Percentiles rank a stretch among this genome's conserved stretches.
These are phyloP conservation scores for Bruguiera sexangula DNA, from an alignment of 345 rosid species.

Conservation along the genomic window DNA sequence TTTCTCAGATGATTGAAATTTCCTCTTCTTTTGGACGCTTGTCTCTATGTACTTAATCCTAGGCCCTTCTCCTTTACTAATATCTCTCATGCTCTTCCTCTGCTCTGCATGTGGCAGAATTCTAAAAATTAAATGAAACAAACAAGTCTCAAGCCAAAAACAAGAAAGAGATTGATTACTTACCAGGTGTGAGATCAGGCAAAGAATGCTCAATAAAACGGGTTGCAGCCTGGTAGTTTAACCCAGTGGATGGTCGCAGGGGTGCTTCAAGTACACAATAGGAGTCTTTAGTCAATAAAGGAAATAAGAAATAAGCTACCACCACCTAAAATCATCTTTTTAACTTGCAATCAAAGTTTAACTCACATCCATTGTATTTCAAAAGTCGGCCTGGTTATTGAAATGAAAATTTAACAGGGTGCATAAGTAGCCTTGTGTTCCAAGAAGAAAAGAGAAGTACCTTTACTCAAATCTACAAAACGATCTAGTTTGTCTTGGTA, in stretches of 20 bases:
- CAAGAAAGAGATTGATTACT: constrained; percentile 17
- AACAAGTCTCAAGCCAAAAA: neutral
- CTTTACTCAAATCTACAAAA: constrained; percentile 59
- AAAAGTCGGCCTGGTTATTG: neutral
- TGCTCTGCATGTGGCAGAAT: constrained; percentile 49
- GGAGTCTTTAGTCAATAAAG: constrained; percentile 11
- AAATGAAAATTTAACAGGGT: neutral
- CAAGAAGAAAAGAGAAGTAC: constrained; percentile 32
- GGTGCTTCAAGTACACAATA: constrained; percentile 52
- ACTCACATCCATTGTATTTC: neutral
- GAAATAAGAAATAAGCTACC: neutral
- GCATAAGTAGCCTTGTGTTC: neutral
- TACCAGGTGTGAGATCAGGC: constrained; percentile 81
- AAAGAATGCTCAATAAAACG: constrained; percentile 89
- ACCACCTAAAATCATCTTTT: neutral
- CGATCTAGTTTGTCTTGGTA: constrained; percentile 66
- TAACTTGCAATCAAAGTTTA: neutral
- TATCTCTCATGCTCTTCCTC: constrained; percentile 57
- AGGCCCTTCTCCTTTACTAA: constrained; percentile 62
- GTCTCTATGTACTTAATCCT: constrained; percentile 44
- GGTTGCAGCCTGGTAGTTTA: constrained; percentile 80
- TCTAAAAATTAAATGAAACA: constrained; percentile 13
- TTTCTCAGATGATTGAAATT: constrained; percentile 55
- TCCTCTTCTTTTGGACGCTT: constrained; percentile 64
- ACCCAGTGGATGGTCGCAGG: constrained; percentile 59